phyloP scores from a whole-genome alignment of 2,329 filamentous ascomycete species.

The Colletotrichum aenigma region DNA sequence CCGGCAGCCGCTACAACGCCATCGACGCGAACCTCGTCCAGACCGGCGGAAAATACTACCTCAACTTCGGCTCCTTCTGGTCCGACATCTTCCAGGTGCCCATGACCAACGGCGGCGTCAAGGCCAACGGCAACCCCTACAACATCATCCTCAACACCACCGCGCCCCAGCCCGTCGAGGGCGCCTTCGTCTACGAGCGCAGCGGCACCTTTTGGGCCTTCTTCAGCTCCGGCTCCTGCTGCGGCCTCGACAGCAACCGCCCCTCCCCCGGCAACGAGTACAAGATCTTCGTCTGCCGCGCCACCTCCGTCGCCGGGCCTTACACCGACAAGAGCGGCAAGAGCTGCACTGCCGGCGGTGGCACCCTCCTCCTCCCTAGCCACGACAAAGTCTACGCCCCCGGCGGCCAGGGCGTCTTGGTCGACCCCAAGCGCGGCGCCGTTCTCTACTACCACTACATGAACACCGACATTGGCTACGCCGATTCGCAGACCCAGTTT shows the following conservation, averaged over 20 bases:
- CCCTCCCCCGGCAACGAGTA: constrained; percentile 67
- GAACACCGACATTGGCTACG: constrained; percentile 35
- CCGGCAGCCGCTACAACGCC: constrained; percentile 55
- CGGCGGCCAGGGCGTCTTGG: constrained; percentile 59
- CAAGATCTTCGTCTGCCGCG: constrained; percentile 69
- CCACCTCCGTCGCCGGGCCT: constrained; percentile 50
- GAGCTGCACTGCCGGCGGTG: constrained; percentile 63
- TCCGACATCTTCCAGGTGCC: constrained; percentile 64
- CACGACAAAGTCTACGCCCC: constrained; percentile 68
- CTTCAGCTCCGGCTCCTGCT: constrained; percentile 66
- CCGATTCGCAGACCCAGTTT: constrained; percentile 50
- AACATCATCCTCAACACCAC: constrained; percentile 59
- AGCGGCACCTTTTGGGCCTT: constrained; percentile 68
- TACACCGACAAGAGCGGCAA: constrained; percentile 62
- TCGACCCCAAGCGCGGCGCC: constrained; percentile 30
- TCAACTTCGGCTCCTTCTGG: constrained; percentile 75
- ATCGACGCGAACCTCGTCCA: constrained; percentile 63
- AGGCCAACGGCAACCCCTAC: constrained; percentile 28
- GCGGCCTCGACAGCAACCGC: constrained; percentile 55
- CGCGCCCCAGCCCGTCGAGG: constrained; percentile 60
- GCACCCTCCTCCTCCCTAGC: constrained; percentile 63
- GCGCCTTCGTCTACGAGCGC: constrained; percentile 58
- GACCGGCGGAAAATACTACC: constrained; percentile 42
- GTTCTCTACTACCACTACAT: constrained; percentile 51
- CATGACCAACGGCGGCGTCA: constrained; percentile 42